phyloP scores from a whole-genome alignment of 306 rosid species.

The Geum urbanum region DNA sequence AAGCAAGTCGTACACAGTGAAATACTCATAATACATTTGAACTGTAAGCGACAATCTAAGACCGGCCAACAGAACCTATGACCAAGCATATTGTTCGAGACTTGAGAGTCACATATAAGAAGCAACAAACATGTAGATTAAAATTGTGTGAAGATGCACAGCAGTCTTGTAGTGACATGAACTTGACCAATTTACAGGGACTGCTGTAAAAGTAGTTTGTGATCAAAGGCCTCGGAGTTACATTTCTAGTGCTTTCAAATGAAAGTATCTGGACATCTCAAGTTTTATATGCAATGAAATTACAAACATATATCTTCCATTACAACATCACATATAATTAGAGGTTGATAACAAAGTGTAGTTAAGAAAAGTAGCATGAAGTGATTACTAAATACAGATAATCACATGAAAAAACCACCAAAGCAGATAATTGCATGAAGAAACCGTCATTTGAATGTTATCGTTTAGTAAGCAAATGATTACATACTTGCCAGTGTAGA shows the following conservation, averaged over 20 bases:
- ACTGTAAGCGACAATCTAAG: neutral
- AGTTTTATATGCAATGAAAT: constrained; percentile 1
- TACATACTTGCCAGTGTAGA: constrained; percentile 74
- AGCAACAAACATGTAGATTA: neutral
- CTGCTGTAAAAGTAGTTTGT: neutral
- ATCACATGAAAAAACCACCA: neutral
- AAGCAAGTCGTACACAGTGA: neutral
- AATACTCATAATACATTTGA: neutral
- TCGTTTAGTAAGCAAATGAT: neutral
- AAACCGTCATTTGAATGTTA: neutral
- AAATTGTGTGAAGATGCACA: neutral
- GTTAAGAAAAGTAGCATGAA: neutral
- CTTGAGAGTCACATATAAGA: neutral
- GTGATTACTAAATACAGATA: neutral
- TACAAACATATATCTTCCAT: neutral
- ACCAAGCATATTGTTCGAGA: neutral
- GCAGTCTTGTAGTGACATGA: constrained; percentile 1
- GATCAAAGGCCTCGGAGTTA: too few relatives aligned
- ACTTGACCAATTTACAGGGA: neutral
- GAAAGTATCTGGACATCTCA: neutral
- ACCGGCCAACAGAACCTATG: neutral
- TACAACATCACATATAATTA: neutral
- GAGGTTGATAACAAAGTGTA: neutral
- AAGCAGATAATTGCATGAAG: neutral
- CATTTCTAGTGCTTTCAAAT: neutral